Evolutionary conservation across 2,329 filamentous ascomycete species (phyloP), one percentile per base, ranked within the genome.

Genomic region (Aspergillus sp.): DNA sequence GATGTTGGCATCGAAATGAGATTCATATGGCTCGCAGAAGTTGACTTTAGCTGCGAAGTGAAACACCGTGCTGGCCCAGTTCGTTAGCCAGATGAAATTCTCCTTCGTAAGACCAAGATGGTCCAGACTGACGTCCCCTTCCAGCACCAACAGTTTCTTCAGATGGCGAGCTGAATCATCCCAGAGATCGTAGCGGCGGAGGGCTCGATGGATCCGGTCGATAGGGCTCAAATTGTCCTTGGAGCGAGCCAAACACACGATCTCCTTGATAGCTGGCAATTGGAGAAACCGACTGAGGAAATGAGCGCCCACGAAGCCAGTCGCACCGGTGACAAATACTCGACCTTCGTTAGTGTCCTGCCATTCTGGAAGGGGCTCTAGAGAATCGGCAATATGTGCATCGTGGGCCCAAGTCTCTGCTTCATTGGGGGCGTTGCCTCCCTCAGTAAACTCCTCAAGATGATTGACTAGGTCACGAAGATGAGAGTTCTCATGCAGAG

Each of bases 231-330:
- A 14, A 3, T 80, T 66, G 54, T 85, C 84, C 69, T 86, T 85
- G 29, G 85, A 85, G 54, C 91, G 87, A 0, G 93, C 87, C 55
- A 92, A 86, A 0, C 87, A 87, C 56, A 93, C 86, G 4, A 95
- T 79, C 61, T 83, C 85, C 18, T 64, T 56, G 20, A 84, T 77
- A 20, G 77, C 73, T 12, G 76, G 80, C 26, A 75, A 79, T 31
- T 18, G 82, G 81, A 95, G 80, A 1, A 95, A 74, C 53, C 93
- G 89, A 57, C 82, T 82, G 29, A 93, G 76, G 5, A 96, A 77
- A 69, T 90, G 93, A 0, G 89, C 84, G 11, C 91, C 91, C n/a
- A 96, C 74, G 78, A 96, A 96, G 1, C 91, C 91, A 1, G 91
- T 96, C 3, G 89, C 90, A 32, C 92, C 91, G 1, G 91, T 96